These are phyloP conservation scores for Scenedesmus sp. DNA, from an alignment of 163 green algal genomes.

Conservation along the genomic window DNA sequence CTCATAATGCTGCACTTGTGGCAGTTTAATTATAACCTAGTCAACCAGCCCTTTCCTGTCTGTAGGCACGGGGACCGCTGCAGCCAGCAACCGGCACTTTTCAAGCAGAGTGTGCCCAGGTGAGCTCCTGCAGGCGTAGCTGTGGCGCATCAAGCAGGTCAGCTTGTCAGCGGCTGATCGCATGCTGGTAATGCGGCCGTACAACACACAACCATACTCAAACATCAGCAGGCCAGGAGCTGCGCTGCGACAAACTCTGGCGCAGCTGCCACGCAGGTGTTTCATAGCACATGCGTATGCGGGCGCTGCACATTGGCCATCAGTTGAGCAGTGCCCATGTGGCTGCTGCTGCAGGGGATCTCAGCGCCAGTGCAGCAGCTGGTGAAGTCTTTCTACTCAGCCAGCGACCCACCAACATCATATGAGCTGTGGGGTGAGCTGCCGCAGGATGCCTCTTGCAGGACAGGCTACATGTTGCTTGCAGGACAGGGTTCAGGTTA, in stretches of 20 bases:
- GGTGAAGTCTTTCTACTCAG: constrained; percentile 12
- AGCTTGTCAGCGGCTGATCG: background rate
- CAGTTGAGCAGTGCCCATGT: background rate
- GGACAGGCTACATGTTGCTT: background rate
- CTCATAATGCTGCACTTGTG: too few relatives aligned
- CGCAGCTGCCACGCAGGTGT: background rate
- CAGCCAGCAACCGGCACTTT: constrained; percentile 5
- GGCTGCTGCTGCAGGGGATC: background rate
- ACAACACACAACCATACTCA: too few relatives aligned
- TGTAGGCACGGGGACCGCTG: constrained; percentile 1
- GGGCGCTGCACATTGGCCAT: background rate
- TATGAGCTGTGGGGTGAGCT: constrained; percentile 35
- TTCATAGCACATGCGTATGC: background rate
- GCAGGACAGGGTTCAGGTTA: background rate
- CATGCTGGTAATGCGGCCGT: too few relatives aligned
- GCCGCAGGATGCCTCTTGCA: background rate
- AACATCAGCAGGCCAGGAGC: too few relatives aligned
- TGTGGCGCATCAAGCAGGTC: background rate
- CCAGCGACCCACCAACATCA: background rate
- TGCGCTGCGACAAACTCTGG: background rate
- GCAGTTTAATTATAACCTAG: too few relatives aligned
- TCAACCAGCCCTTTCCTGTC: background rate
- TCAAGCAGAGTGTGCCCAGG: constrained; percentile 12
- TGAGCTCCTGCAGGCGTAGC: background rate
- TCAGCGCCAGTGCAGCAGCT: constrained; percentile 8